A percentile compares a stretch with the other conserved stretches of the same genome.
Evolutionary conservation across 805 yeast species (phyloP).

Genomic region (Blastobotrys chiropterorum): DNA sequence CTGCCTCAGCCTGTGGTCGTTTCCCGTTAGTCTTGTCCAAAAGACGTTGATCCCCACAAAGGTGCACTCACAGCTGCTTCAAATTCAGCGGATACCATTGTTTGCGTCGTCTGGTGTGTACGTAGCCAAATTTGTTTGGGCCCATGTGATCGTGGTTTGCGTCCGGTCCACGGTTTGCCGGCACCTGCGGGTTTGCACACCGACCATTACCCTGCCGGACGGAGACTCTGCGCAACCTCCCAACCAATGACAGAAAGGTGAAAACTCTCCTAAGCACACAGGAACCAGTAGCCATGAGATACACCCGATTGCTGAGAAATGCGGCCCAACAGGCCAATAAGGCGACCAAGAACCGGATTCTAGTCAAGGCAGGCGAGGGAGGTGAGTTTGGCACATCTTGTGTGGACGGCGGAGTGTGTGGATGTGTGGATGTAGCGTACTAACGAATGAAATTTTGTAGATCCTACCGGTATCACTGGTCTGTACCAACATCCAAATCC

Average conservation of each 20-base stretch:
- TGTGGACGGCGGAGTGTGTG: background rate
- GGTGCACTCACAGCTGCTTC: slow-evolving; percentile 29
- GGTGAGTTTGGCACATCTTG: background rate
- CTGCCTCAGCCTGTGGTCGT: slow-evolving; percentile 62
- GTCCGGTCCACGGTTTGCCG: background rate
- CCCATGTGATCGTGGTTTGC: too few relatives aligned
- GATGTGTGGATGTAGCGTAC: too few relatives aligned
- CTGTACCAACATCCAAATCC: slow-evolving; percentile 77
- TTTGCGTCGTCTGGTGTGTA: background rate
- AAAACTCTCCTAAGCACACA: slow-evolving; percentile 2
- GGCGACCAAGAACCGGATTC: slow-evolving; percentile 1
- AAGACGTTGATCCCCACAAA: too few relatives aligned
- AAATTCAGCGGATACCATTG: slow-evolving; percentile 37
- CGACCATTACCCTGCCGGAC: slow-evolving; percentile 1
- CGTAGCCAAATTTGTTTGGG: background rate
- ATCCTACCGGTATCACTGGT: slow-evolving; percentile 80
- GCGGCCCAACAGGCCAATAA: background rate
- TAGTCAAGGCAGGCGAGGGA: slow-evolving; percentile 2
- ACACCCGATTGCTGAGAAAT: slow-evolving; percentile 2
- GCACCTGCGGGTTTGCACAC: background rate
- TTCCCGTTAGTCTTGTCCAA: background rate
- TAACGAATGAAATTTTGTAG: too few relatives aligned
- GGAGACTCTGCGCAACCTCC: background rate
- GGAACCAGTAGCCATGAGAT: slow-evolving; percentile 4
- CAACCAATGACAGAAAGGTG: background rate